Percentiles rank a stretch among this genome's conserved stretches.
phyloP scores from a whole-genome alignment of 139 green algal species.

The Astrephomene gubernaculifera region DNA sequence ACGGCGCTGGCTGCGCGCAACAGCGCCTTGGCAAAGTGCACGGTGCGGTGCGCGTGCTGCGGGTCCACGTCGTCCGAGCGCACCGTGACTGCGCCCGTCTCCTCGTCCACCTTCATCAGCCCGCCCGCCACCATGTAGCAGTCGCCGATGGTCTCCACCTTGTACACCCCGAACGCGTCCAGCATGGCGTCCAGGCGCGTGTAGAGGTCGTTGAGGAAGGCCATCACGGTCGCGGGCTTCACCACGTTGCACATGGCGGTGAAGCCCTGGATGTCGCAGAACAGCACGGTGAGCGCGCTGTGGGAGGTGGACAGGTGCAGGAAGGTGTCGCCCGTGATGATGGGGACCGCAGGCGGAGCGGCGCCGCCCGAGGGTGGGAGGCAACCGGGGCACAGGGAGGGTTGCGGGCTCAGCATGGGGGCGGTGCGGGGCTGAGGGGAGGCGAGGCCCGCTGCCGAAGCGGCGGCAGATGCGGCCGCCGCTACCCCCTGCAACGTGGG shows the following conservation, averaged over 20 bases:
- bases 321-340: slow-evolving; percentile 28
- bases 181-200: slow-evolving; percentile 17
- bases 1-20: neutral
- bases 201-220: slow-evolving; percentile 42
- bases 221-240: slow-evolving; percentile 4
- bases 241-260: slow-evolving; percentile 22
- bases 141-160: slow-evolving; percentile 45
- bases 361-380: too few species aligned
- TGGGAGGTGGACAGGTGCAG: slow-evolving; percentile 32
- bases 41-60: slow-evolving; percentile 10
- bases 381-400: too few species aligned
- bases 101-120: slow-evolving; percentile 37
- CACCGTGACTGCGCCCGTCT: slow-evolving; percentile 35
- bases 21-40: slow-evolving; percentile 35
- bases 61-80: too few species aligned
- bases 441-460: too few species aligned
- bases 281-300: slow-evolving; percentile 14
- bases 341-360: neutral
- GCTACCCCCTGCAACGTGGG: too few species aligned
- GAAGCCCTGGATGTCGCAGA: slow-evolving; percentile 40
- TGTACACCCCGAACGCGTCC: slow-evolving; percentile 30
- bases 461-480: too few species aligned
- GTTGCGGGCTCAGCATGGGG: too few species aligned
- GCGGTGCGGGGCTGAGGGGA: too few species aligned
- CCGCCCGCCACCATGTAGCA: slow-evolving; percentile 32